These are phyloP conservation scores for Pestalotiopsis sp. DNA, from an alignment of 2,329 filamentous ascomycete species.

Conservation along the genomic window DNA sequence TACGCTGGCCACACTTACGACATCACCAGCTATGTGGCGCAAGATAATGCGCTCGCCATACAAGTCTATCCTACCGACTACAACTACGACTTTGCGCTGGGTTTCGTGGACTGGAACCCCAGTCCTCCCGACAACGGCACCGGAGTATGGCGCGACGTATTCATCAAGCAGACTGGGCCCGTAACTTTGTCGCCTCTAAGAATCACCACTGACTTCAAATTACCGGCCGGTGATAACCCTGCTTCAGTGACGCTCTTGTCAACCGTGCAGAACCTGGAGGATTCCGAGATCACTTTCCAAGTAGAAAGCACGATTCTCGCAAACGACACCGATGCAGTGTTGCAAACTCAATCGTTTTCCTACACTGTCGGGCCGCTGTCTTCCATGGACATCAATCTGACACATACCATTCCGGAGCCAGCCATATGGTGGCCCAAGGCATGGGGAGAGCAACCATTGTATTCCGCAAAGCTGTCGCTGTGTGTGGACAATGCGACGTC, in stretches of 20 bases:
- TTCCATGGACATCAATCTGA: conserved; percentile 38
- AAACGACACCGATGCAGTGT: conserved; percentile 15
- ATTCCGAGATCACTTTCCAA: conserved; percentile 36
- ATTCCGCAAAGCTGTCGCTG: conserved; percentile 34
- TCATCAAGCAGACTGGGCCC: conserved; percentile 54
- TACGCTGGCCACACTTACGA: conserved; percentile 59
- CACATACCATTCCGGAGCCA: conserved; percentile 39
- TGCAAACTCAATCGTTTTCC: conserved; percentile 11
- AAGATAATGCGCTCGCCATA: conserved; percentile 52
- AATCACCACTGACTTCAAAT: conserved; percentile 42
- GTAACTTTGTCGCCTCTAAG: conserved; percentile 46
- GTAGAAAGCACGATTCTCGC: conserved; percentile 35
- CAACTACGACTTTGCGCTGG: conserved; percentile 56
- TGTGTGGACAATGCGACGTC: conserved; percentile 25
- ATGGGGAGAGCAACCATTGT: conserved; percentile 59
- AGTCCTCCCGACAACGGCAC: conserved; percentile 63
- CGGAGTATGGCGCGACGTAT: conserved; percentile 61
- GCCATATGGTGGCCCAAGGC: conserved; percentile 61
- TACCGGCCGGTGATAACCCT: conserved; percentile 25
- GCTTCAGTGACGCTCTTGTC: conserved; percentile 40
- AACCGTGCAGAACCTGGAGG: conserved; percentile 40
- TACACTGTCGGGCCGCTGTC: conserved; percentile 36
- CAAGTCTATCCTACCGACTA: conserved; percentile 59
- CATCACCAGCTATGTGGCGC: conserved; percentile 43
- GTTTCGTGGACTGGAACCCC: conserved; percentile 64